Conservation (phyloP, 1,139 yeast genomes). For the Zygosaccharomyces pseudobailii region DNA sequence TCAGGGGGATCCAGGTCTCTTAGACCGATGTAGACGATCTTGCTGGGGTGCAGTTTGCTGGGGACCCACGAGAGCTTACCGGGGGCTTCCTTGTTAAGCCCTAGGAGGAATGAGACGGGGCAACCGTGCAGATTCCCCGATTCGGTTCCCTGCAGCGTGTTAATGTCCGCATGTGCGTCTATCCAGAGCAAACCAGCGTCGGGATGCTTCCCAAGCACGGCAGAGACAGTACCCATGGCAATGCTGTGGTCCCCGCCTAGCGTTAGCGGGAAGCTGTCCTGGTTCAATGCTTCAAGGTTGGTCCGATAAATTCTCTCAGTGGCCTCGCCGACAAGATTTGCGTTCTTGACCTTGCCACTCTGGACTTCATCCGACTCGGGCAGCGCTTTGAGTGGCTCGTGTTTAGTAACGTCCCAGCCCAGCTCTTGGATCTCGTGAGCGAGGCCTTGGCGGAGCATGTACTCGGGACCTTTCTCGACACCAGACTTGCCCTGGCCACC, state of each 20-base stretch:
- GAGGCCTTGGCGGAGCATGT: slow-evolving; percentile 68
- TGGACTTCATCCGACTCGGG: slow-evolving; percentile 44
- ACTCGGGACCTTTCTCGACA: slow-evolving; percentile 90
- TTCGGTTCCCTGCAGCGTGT: slow-evolving; percentile 80
- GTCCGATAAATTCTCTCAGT: slow-evolving; percentile 59
- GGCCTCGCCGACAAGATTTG: slow-evolving; percentile 71
- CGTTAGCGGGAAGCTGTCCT: slow-evolving; percentile 67
- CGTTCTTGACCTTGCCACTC: slow-evolving; percentile 61
- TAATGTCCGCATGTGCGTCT: slow-evolving; percentile 97
- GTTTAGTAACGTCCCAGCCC: slow-evolving; percentile 65
- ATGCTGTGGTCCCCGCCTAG: slow-evolving; percentile 97
- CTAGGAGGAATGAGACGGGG: slow-evolving; percentile 87
- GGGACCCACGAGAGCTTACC: slow-evolving; percentile 80
- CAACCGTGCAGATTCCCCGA: slow-evolving; percentile 96
- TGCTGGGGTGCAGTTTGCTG: slow-evolving; percentile 52
- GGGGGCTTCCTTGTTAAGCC: slow-evolving; percentile 59
- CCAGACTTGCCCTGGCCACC: slow-evolving; percentile 98
- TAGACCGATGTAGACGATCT: slow-evolving; percentile 88
- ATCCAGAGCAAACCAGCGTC: slow-evolving; percentile 92
- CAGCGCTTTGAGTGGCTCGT: slow-evolving; percentile 51
- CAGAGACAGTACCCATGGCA: slow-evolving; percentile 90
- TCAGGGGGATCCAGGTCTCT: slow-evolving; percentile 92
- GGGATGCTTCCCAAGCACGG: slow-evolving; percentile 72
- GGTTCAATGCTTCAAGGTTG: slow-evolving; percentile 45
- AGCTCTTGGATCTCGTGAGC: slow-evolving; percentile 54